Evolutionary conservation across 805 yeast species (phyloP).

Genomic region (Nakazawaea siamensis): DNA sequence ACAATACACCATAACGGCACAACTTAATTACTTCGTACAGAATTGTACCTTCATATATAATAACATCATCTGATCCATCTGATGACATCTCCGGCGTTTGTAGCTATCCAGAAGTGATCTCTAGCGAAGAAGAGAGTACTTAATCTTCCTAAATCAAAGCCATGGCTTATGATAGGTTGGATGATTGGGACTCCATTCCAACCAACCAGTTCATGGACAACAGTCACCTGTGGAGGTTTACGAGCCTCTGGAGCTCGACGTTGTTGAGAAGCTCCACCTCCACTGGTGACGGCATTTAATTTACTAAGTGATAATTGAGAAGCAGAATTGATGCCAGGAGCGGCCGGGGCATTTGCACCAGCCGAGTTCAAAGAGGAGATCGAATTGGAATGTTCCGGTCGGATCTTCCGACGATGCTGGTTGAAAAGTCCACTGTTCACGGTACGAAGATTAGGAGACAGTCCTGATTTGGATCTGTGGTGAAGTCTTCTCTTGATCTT

Average conservation of each 20-base stretch:
- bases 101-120: slow-evolving; percentile 27
- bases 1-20: slow-evolving; percentile 22
- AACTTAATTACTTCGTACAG: slow-evolving; percentile 22
- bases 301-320: slow-evolving; percentile 12
- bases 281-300: slow-evolving; percentile 5
- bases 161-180: slow-evolving; percentile 25
- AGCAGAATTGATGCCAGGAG: slow-evolving; percentile 20
- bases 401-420: slow-evolving; percentile 5
- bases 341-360: slow-evolving; percentile 14
- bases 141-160: slow-evolving; percentile 24
- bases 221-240: slow-evolving; percentile 3
- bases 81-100: slow-evolving; percentile 27
- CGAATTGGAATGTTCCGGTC: slow-evolving; percentile 16
- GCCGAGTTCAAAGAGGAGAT: slow-evolving; percentile 22
- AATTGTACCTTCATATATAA: too few relatives aligned
- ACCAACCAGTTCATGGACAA: slow-evolving; percentile 19
- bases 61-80: slow-evolving; percentile 27
- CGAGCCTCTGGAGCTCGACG: neutral
- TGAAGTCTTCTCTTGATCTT: slow-evolving; percentile 19
- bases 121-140: slow-evolving; percentile 22
- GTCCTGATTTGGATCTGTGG: slow-evolving; percentile 8
- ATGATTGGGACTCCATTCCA: slow-evolving; percentile 20
- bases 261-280: neutral
- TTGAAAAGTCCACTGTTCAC: slow-evolving; percentile 3
- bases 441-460: slow-evolving; percentile 1